A percentile compares a stretch with the other conserved stretches of the same genome.
Conservation (phyloP, 306 rosid genomes). For the Quercus engelmannii region DNA sequence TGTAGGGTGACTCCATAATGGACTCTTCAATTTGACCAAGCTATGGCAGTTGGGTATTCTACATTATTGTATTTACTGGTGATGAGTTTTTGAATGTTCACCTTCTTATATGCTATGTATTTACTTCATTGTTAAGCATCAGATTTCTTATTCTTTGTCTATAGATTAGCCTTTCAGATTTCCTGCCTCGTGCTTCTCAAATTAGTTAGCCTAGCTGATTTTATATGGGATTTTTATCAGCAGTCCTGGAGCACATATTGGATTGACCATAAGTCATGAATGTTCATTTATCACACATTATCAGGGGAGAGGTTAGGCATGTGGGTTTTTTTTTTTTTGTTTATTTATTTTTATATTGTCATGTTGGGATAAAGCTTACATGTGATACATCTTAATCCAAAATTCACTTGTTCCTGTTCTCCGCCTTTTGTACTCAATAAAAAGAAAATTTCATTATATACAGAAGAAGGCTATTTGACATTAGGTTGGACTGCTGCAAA, state of each 20-base stretch:
- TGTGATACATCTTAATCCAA: not conserved
- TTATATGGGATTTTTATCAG: not conserved
- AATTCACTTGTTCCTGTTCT: not conserved
- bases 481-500: not conserved
- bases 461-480: too few species aligned
- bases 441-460: too few species aligned
- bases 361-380: not conserved
- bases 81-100: conserved; percentile 1
- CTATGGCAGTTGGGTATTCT: not conserved
- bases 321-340: not conserved
- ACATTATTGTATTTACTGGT: not conserved
- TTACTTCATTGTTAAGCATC: not conserved
- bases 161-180: not conserved
- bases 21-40: conserved; percentile 5
- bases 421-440: too few species aligned
- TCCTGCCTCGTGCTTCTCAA: not conserved
- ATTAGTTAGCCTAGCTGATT: not conserved
- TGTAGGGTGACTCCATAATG: not conserved
- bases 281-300: not conserved
- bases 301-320: not conserved
- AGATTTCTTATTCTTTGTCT: not conserved
- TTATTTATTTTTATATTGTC: not conserved
- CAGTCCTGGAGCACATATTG: not conserved
- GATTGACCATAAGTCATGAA: not conserved
- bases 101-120: not conserved